These are phyloP conservation scores for Paraleonurus japonicus DNA, from an alignment of 257 asterid species.

Conservation along the genomic window DNA sequence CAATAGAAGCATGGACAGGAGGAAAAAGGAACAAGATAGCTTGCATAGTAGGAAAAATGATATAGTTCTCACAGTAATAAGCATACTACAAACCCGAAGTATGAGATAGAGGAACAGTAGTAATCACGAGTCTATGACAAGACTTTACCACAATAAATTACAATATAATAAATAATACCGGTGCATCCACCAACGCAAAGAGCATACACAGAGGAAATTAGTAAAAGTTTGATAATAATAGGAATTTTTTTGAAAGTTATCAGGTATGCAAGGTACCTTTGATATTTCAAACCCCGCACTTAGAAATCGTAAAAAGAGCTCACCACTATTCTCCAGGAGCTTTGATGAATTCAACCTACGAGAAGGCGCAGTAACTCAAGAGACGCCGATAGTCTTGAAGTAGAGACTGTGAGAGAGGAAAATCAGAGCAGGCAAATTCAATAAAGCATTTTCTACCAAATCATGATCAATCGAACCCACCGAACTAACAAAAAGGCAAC, in stretches of 20 bases:
- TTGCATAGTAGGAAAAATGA: neutral
- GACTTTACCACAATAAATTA: neutral
- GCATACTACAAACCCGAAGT: neutral
- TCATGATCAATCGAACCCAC: no score
- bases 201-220: constrained; percentile 13
- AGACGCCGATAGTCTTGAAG: constrained; percentile 98
- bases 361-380: constrained; percentile 83
- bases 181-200: constrained; percentile 7
- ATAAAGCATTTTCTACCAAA: no score
- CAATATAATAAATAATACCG: constrained; percentile 2
- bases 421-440: no score
- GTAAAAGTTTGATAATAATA: constrained; percentile 10
- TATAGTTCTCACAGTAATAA: neutral
- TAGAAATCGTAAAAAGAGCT: constrained; percentile 29
- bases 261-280: constrained; percentile 12
- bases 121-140: neutral
- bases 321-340: constrained; percentile 92
- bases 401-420: constrained; percentile 74
- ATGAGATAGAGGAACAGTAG: neutral
- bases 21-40: neutral
- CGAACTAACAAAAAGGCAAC: no score
- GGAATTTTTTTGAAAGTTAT: constrained; percentile 22
- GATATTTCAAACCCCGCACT: constrained; percentile 14
- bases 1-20: neutral
- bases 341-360: constrained; percentile 97